A percentile compares a stretch with the other conserved stretches of the same genome.
These are phyloP conservation scores for Kluyveromyces sp. DNA, from an alignment of 1,139 yeast species.

Conservation along the genomic window DNA sequence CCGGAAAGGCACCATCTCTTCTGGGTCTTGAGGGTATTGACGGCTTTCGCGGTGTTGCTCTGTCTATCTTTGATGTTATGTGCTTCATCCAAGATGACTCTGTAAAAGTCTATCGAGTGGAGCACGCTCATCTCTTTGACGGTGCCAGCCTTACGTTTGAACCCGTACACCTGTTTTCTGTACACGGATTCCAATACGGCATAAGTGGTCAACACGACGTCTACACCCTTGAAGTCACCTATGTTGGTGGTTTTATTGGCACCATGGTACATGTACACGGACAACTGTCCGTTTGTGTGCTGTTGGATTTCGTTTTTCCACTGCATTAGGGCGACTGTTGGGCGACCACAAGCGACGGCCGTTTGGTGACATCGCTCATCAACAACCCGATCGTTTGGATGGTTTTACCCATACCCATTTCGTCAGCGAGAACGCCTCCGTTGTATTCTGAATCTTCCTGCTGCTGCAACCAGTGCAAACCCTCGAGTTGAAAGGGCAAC, in stretches of 20 bases:
- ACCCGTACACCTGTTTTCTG: conserved; percentile 78
- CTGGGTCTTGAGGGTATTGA: conserved; percentile 58
- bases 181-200: conserved; percentile 83
- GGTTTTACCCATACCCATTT: conserved; percentile 99
- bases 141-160: conserved; percentile 58
- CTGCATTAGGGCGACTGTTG: conserved; percentile 96
- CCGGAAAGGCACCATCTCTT: conserved; percentile 91
- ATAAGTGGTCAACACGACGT: conserved; percentile 84
- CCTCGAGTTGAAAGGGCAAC: conserved; percentile 89
- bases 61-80: conserved; percentile 94
- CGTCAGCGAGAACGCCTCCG: conserved; percentile 97
- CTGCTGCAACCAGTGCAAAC: conserved; percentile 75
- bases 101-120: conserved; percentile 68
- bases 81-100: conserved; percentile 94
- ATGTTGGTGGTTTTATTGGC: conserved; percentile 56
- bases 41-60: conserved; percentile 89
- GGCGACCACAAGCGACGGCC: conserved; percentile 85
- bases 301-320: conserved; percentile 90
- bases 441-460: conserved; percentile 71
- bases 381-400: conserved; percentile 88
- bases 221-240: conserved; percentile 54
- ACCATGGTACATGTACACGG: conserved; percentile 76
- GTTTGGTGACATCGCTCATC: conserved; percentile 53
- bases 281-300: conserved; percentile 66
- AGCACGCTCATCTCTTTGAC: conserved; percentile 71